phyloP scores from a whole-genome alignment of 257 asterid genomes.

The Mentha longifolia region DNA sequence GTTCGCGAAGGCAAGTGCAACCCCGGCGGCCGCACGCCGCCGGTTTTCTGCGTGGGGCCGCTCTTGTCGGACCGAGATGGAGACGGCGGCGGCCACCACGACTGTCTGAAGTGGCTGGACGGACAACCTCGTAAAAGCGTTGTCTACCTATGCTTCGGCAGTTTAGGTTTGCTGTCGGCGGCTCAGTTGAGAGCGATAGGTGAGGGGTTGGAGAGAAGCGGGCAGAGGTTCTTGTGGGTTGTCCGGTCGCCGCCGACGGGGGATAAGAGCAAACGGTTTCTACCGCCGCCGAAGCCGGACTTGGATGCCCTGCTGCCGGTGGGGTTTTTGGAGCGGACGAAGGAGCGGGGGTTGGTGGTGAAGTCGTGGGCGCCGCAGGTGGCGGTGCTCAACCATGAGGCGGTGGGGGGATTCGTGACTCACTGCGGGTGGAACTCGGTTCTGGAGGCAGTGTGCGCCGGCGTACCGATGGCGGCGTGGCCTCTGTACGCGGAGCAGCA shows the following conservation, averaged over 20 bases:
- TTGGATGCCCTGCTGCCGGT: constrained; percentile 47
- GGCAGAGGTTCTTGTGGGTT: constrained; percentile 59
- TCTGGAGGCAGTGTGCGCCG: constrained; percentile 57
- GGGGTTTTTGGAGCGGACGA: constrained; percentile 56
- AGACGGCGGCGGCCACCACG: constrained; percentile 16
- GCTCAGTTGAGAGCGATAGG: constrained; percentile 57
- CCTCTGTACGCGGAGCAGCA: constrained; percentile 71
- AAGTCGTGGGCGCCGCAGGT: constrained; percentile 73
- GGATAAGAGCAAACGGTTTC: constrained; percentile 33
- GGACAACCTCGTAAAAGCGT: constrained; percentile 58
- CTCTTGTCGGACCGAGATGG: constrained; percentile 32
- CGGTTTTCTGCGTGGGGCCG: constrained; percentile 65
- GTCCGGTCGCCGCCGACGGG: constrained; percentile 52
- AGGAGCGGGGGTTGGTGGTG: constrained; percentile 49
- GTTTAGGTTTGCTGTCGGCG: constrained; percentile 45
- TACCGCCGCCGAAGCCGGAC: constrained; percentile 44
- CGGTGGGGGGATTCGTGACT: constrained; percentile 68
- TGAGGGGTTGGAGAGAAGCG: constrained; percentile 53
- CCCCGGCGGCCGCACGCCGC: constrained; percentile 50
- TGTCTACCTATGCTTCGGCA: constrained; percentile 64
- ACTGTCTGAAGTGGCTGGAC: constrained; percentile 64
- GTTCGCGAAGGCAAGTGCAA: constrained; percentile 45
- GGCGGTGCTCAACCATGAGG: constrained; percentile 50
- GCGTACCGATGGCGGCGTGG: constrained; percentile 73
- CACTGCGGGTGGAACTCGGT: constrained; percentile 77